These are phyloP conservation scores for Cylindrodendrum hubeiense DNA, from an alignment of 2,329 filamentous ascomycete genomes.

Conservation along the genomic window DNA sequence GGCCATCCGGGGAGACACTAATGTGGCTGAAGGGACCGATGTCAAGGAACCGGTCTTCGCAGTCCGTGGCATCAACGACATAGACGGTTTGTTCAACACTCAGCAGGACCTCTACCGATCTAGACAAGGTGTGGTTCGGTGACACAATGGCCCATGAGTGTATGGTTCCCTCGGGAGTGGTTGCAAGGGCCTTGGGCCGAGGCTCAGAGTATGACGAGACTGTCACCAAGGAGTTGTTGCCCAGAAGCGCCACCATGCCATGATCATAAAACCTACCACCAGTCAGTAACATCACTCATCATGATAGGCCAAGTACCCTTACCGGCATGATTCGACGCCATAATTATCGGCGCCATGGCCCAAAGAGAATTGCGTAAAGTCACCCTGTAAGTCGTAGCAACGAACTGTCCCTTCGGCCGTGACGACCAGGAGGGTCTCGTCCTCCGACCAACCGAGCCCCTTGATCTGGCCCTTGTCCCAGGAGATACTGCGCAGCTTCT, in stretches of 20 bases:
- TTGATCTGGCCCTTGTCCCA: conserved; percentile 93
- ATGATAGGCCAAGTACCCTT: conserved; percentile 23
- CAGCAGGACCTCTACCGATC: conserved; percentile 91
- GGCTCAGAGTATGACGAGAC: conserved; percentile 94
- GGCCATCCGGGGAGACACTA: conserved; percentile 90
- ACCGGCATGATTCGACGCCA: conserved; percentile 86
- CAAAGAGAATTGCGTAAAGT: conserved; percentile 94
- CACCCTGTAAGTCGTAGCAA: conserved; percentile 92
- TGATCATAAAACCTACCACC: conserved; percentile 78
- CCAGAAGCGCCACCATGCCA: conserved; percentile 92
- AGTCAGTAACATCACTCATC: conserved; percentile 26
- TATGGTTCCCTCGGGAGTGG: conserved; percentile 81
- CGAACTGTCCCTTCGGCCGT: conserved; percentile 91
- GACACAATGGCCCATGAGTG: conserved; percentile 92
- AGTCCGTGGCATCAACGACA: conserved; percentile 88
- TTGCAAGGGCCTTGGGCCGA: conserved; percentile 83
- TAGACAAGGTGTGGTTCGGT: conserved; percentile 87
- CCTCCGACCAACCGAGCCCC: conserved; percentile 95
- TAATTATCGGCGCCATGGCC: conserved; percentile 91
- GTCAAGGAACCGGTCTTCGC: conserved; percentile 90
- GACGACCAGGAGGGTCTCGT: conserved; percentile 90
- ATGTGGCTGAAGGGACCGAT: conserved; percentile 94
- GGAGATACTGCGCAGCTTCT: conserved; percentile 84
- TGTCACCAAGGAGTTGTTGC: conserved; percentile 87
- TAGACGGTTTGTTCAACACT: conserved; percentile 88